Evolutionary conservation across 2,329 filamentous ascomycete genomes (phyloP).

Genomic region (Neofusicoccum laricinum): DNA sequence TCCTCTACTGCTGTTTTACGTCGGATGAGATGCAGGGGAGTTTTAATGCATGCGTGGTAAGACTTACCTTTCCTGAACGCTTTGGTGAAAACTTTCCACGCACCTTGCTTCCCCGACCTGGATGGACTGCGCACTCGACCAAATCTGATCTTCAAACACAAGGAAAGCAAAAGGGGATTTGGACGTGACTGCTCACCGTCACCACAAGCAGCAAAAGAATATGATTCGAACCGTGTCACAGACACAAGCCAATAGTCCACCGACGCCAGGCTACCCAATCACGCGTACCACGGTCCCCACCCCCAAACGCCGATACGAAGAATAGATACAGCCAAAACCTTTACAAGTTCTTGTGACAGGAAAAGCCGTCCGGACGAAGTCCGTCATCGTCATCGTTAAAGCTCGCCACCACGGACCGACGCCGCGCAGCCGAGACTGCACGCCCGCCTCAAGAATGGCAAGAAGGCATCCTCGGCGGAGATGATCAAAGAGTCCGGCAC

Average conservation of each 20-base stretch:
- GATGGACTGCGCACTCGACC: too few species aligned
- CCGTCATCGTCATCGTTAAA: neutral
- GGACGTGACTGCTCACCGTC: neutral
- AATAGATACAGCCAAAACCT: too few species aligned
- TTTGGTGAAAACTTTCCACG: too few species aligned
- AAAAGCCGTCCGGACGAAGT: neutral
- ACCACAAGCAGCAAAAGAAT: neutral
- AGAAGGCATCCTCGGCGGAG: conserved; percentile 4
- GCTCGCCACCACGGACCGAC: conserved; percentile 9
- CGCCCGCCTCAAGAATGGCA: conserved; percentile 17
- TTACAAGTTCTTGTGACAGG: too few species aligned
- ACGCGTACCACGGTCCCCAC: neutral
- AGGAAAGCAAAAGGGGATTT: too few species aligned
- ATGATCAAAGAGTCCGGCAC: conserved; percentile 9
- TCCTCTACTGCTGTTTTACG: too few species aligned
- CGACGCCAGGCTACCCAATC: conserved; percentile 1
- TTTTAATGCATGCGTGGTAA: too few species aligned
- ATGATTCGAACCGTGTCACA: neutral
- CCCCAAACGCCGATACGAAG: too few species aligned
- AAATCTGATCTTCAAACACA: too few species aligned
- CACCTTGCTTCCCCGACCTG: too few species aligned
- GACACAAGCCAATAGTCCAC: neutral
- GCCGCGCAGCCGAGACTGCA: conserved; percentile 14
- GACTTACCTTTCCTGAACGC: too few species aligned
- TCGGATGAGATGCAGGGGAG: too few species aligned